Evolutionary conservation across 306 rosid genomes (phyloP).

Genomic region (Corylus heterophylla): DNA sequence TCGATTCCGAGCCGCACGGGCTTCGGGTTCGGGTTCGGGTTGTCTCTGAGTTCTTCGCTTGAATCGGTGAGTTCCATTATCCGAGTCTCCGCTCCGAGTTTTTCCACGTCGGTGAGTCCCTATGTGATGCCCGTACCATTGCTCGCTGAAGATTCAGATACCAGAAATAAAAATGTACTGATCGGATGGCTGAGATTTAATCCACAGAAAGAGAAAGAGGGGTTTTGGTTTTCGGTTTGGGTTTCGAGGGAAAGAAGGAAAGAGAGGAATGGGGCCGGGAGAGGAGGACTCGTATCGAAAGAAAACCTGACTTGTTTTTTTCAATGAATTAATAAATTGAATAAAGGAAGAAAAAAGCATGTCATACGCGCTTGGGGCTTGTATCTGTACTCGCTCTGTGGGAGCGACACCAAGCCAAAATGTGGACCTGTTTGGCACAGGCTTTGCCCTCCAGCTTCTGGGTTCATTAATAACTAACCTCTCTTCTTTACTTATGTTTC

Average conservation of each 20-base stretch:
- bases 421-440: background rate
- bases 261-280: conserved; percentile 64
- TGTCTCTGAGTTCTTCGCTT: conserved; percentile 52
- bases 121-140: conserved; percentile 58
- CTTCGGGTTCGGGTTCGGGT: conserved; percentile 1
- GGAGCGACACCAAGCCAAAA: conserved; percentile 5
- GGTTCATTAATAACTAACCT: background rate
- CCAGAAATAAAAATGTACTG: conserved; percentile 29
- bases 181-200: conserved; percentile 66
- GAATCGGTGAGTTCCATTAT: conserved; percentile 91
- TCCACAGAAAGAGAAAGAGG: conserved; percentile 17
- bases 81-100: conserved; percentile 49
- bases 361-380: background rate
- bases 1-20: conserved; percentile 66
- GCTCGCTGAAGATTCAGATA: conserved; percentile 32
- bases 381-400: background rate
- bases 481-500: background rate
- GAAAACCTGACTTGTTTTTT: no score
- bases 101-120: conserved; percentile 33
- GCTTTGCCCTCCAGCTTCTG: background rate
- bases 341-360: background rate
- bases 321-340: background rate
- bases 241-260: conserved; percentile 31
- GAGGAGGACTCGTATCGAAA: background rate
- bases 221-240: conserved; percentile 30